These are phyloP conservation scores for Apiospora koreana DNA, from an alignment of 2,329 filamentous ascomycete genomes.

Conservation along the genomic window DNA sequence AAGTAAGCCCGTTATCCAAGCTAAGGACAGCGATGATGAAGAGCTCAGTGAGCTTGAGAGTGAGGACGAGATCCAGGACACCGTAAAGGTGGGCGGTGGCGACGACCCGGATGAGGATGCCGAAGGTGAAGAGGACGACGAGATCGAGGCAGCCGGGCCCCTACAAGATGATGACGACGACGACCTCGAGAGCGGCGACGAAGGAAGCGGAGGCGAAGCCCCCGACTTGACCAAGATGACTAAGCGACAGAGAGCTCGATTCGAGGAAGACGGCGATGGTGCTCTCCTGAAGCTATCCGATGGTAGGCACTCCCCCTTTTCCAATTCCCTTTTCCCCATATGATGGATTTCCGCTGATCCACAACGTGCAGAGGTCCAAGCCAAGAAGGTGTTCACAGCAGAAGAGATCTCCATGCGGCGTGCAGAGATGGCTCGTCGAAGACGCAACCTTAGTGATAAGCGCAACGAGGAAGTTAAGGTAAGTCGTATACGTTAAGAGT, in stretches of 20 bases:
- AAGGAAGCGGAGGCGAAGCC: constrained; percentile 49
- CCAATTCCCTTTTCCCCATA: too few relatives aligned
- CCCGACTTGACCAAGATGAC: constrained; percentile 62
- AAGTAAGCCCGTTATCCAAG: constrained; percentile 33
- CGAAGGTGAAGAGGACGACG: constrained; percentile 44
- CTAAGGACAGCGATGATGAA: constrained; percentile 51
- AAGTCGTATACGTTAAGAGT: constrained; percentile 20
- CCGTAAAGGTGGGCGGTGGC: constrained; percentile 41
- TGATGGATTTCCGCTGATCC: constrained; percentile 5
- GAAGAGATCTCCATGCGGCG: constrained; percentile 64
- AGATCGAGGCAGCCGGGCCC: constrained; percentile 42
- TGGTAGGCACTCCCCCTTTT: constrained; percentile 41
- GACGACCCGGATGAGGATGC: constrained; percentile 42
- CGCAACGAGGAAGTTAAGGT: constrained; percentile 66
- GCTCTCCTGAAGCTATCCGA: constrained; percentile 61
- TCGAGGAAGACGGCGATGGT: constrained; percentile 56
- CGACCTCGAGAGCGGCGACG: constrained; percentile 41
- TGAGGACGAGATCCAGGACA: constrained; percentile 48
- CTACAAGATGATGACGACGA: constrained; percentile 31
- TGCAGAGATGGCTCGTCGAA: constrained; percentile 62
- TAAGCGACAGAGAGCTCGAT: constrained; percentile 59
- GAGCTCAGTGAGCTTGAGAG: constrained; percentile 59
- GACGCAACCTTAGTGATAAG: constrained; percentile 65
- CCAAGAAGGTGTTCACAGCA: constrained; percentile 62
- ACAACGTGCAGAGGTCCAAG: constrained; percentile 59